A percentile compares a stretch with the other conserved stretches of the same genome.
phyloP scores from a whole-genome alignment of 208 protist species.

The Trypanosoma grayi region DNA sequence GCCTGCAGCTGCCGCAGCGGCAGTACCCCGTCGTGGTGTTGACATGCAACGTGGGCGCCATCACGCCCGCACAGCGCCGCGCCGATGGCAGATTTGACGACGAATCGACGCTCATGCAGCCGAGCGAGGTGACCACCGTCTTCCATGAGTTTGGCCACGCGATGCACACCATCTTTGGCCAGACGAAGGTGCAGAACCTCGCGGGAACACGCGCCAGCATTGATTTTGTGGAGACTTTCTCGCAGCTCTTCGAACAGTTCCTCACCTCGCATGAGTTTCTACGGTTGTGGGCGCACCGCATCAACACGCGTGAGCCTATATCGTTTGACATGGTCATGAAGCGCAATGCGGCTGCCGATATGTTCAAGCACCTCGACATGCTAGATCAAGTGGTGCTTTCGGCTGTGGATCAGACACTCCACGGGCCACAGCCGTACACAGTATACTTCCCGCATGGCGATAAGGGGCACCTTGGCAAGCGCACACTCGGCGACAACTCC shows the following conservation, averaged over 20 bases:
- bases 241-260: constrained; percentile 93
- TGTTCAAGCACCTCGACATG: constrained; percentile 88
- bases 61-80: constrained; percentile 32
- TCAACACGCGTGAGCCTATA: constrained; percentile 85
- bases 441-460: constrained; percentile 83
- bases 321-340: constrained; percentile 87
- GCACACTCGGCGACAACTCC: constrained; percentile 67
- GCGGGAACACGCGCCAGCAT: constrained; percentile 90
- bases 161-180: constrained; percentile 93
- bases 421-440: constrained; percentile 85
- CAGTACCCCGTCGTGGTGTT: constrained; percentile 91
- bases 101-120: constrained; percentile 82
- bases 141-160: constrained; percentile 95
- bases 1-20: constrained; percentile 71
- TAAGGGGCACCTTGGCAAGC: constrained; percentile 70
- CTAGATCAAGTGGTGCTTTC: constrained; percentile 88
- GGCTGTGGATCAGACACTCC: constrained; percentile 82
- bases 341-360: constrained; percentile 76
- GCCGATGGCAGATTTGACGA: constrained; percentile 72
- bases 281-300: constrained; percentile 83
- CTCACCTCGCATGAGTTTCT: constrained; percentile 90
- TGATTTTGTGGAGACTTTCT: constrained; percentile 94
- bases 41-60: constrained; percentile 83
- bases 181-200: constrained; percentile 91
- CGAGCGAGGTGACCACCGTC: constrained; percentile 87